Base-by-base conservation (phyloP, 768 basidiomycete species). In the Boletus eberwhitei region DNA sequence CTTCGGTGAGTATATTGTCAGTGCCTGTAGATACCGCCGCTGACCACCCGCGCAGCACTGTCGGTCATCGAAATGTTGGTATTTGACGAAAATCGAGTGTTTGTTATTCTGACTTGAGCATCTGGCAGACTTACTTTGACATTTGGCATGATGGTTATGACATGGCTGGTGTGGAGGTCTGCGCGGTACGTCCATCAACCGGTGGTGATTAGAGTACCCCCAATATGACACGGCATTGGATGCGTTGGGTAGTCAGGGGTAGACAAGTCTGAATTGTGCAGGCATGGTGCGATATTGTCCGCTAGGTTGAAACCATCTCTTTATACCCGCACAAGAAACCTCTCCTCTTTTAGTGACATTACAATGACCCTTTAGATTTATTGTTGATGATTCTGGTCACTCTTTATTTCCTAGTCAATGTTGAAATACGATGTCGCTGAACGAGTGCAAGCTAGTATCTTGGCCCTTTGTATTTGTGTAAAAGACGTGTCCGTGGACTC, bases 151-250 rank as follows among this genome's bases (percentile, higher is more conserved):
- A 42, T 72, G n/a, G 66, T 68, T 2, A 67, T 83, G 49, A 62
- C 74, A 48, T 84, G 81, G 79, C 61, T 83, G 22, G 77, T 77
- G 46, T 82, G 78, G 79, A 75, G 75, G 50, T 80, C 82, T 22
- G 74, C 75, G 43, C 74, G 75, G 55, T 72, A 72, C 53, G 58
- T 69, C 32, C 67, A 56, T 53, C 68, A 70, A 34, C 69, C 69
- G 19, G 57, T 70, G 62, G 50, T 66, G 32, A 52, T 70, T 44
- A 64, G 69, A 52, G 51, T 52, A 35, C 32, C 67, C 31, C 63
- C 52, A 21, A 57, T 65, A 52, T 67, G 55, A 65, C 21, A 46
- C 7, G 46, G n/a, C 17, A 24, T 50, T 50, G 55, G 48, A 26
- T 55, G 19, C 36, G 13, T 34, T 39, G 54, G 38, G 47, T 49